Percentiles rank a stretch among this genome's conserved stretches.
phyloP scores from a whole-genome alignment of 768 basidiomycete genomes.

The Naganishia antarctica region DNA sequence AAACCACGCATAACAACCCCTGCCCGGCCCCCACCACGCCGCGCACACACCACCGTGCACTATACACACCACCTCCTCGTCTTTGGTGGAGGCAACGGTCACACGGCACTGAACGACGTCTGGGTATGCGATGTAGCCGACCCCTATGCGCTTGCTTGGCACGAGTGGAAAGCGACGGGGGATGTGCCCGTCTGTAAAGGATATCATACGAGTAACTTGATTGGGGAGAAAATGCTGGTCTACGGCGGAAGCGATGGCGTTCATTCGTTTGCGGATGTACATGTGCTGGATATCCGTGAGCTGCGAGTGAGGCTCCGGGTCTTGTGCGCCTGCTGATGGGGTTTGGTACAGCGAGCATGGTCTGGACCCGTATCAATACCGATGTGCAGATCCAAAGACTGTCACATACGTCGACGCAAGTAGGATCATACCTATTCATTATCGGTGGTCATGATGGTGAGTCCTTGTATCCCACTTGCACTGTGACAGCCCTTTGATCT shows the following conservation, averaged over 20 bases:
- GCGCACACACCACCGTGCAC: constrained; percentile 80
- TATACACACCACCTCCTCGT: constrained; percentile 70
- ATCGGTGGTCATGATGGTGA: constrained; percentile 80
- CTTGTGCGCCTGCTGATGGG: no score
- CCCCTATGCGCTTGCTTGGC: constrained; percentile 57
- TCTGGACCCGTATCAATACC: constrained; percentile 48
- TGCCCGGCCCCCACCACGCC: constrained; percentile 58
- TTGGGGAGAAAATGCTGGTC: constrained; percentile 78
- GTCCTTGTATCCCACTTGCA: no score
- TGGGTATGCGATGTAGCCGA: constrained; percentile 74
- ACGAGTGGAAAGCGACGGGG: constrained; percentile 58
- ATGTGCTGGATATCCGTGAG: constrained; percentile 78
- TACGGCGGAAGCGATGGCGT: constrained; percentile 87
- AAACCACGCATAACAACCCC: constrained; percentile 40
- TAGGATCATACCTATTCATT: constrained; percentile 86
- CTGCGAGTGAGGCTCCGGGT: no score
- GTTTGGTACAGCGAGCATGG: constrained; percentile 42
- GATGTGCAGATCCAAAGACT: constrained; percentile 59
- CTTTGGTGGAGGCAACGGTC: constrained; percentile 91
- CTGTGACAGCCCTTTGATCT: no score
- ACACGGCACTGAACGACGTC: constrained; percentile 80
- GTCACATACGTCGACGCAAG: constrained; percentile 77
- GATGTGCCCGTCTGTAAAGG: constrained; percentile 54
- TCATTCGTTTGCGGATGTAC: constrained; percentile 81
- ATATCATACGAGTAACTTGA: constrained; percentile 84